Conservation (phyloP, 2,329 filamentous ascomycete genomes). For the Pseudogymnoascus sp. region DNA sequence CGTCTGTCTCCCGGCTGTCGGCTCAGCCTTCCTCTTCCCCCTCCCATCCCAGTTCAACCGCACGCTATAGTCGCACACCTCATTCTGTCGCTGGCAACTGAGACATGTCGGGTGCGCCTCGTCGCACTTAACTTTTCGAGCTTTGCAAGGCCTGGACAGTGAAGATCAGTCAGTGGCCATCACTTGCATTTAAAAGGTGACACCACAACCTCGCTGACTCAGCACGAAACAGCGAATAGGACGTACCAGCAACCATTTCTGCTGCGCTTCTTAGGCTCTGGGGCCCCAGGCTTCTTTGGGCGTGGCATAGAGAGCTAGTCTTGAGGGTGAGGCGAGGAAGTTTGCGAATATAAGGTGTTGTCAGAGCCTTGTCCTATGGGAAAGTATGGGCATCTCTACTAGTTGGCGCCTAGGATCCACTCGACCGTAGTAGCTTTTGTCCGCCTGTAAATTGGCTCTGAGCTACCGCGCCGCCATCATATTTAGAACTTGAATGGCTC, state of each 20-base stretch:
- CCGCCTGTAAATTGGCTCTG: not conserved
- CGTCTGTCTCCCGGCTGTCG: conserved; percentile 12
- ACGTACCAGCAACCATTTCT: conserved; percentile 61
- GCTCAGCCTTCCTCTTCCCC: conserved; percentile 47
- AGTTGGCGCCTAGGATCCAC: conserved; percentile 2
- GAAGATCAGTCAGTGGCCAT: conserved; percentile 13
- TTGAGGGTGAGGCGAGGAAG: not conserved
- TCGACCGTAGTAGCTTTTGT: not conserved
- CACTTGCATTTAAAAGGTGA: conserved; percentile 6
- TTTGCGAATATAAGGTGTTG: not conserved
- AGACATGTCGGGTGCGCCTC: conserved; percentile 66
- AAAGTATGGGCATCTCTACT: not conserved
- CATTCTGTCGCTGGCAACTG: conserved; percentile 65
- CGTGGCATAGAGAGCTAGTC: conserved; percentile 46
- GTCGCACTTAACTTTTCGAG: conserved; percentile 71
- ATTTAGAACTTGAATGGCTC: not conserved
- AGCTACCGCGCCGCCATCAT: not conserved
- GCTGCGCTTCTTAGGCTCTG: conserved; percentile 58
- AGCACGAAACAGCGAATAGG: conserved; percentile 12
- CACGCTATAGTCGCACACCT: conserved; percentile 73
- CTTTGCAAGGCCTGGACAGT: conserved; percentile 62
- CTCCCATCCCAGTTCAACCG: conserved; percentile 74
- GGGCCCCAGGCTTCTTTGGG: conserved; percentile 54
- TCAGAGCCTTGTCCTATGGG: not conserved
- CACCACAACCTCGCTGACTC: not conserved